phyloP scores from a whole-genome alignment of 176 grass and related monocot genomes.

The Carex littledalei region DNA sequence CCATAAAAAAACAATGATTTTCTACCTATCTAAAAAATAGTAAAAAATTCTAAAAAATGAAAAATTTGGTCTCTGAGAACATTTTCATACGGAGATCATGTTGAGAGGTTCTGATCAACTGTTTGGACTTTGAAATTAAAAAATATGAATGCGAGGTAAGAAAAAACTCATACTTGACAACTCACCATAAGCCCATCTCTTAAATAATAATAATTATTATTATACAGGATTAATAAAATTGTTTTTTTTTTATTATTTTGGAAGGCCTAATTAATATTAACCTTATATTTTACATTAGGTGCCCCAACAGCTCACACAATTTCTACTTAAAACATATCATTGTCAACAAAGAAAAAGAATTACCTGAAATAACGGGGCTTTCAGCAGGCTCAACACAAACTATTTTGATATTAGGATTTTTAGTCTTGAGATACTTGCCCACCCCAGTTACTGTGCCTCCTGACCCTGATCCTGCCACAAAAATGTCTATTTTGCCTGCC shows the following conservation, averaged over 20 bases:
- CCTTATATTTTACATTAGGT: no score
- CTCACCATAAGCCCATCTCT: no score
- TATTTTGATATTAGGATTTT: neutral
- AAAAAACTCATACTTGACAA: no score
- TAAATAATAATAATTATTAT: neutral
- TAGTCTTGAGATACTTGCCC: conserved; percentile 78
- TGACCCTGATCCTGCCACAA: conserved; percentile 62
- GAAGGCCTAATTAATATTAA: neutral
- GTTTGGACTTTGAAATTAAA: no score
- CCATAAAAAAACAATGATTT: no score
- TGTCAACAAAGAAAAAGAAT: neutral
- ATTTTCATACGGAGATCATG: no score
- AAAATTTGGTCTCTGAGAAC: no score
- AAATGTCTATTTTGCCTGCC: conserved; percentile 77
- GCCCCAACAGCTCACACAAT: neutral
- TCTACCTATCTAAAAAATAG: no score
- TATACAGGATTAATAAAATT: neutral
- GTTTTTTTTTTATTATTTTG: neutral
- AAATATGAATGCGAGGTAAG: no score
- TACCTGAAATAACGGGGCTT: conserved; percentile 79
- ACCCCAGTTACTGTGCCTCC: conserved; percentile 74
- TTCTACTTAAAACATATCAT: neutral
- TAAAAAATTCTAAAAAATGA: no score
- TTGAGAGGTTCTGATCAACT: no score
- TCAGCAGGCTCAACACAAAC: conserved; percentile 20